Conservation (phyloP, 2,329 filamentous ascomycete species). For the Exophiala viscosa region DNA sequence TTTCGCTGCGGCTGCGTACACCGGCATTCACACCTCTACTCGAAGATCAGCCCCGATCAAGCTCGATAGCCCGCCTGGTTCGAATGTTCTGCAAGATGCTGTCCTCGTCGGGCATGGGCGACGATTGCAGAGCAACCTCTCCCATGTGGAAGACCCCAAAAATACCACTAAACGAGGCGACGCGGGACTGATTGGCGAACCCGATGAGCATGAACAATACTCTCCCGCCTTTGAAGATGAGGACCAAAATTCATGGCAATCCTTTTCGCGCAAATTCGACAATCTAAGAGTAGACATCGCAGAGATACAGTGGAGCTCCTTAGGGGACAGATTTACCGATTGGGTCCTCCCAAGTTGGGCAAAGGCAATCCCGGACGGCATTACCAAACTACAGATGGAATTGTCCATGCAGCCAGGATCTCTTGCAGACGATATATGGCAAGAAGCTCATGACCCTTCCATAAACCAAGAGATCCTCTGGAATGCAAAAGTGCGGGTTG, state of each 20-base stretch:
- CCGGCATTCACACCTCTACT: conserved; percentile 16
- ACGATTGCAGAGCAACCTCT: conserved; percentile 15
- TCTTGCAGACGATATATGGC: conserved; percentile 89
- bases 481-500: conserved; percentile 77
- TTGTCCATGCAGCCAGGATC: conserved; percentile 84
- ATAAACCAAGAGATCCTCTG: conserved; percentile 84
- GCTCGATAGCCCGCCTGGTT: conserved; percentile 21
- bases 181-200: conserved; percentile 15
- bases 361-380: conserved; percentile 67
- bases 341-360: conserved; percentile 81
- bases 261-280: conserved; percentile 50
- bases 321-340: conserved; percentile 59
- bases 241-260: conserved; percentile 41
- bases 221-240: conserved; percentile 28
- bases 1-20: conserved; percentile 16
- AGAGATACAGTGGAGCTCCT: conserved; percentile 40
- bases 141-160: conserved; percentile 9
- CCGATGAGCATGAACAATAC: conserved; percentile 20
- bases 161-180: conserved; percentile 15
- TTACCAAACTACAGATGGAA: conserved; percentile 81
- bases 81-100: conserved; percentile 12
- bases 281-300: conserved; percentile 40
- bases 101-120: conserved; percentile 11
- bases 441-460: conserved; percentile 77
- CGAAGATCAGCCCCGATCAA: conserved; percentile 6